Evolutionary conservation across 1,139 yeast genomes (phyloP), one percentile per base, ranked within the genome.

Genomic region (Geotrichum candidum): DNA sequence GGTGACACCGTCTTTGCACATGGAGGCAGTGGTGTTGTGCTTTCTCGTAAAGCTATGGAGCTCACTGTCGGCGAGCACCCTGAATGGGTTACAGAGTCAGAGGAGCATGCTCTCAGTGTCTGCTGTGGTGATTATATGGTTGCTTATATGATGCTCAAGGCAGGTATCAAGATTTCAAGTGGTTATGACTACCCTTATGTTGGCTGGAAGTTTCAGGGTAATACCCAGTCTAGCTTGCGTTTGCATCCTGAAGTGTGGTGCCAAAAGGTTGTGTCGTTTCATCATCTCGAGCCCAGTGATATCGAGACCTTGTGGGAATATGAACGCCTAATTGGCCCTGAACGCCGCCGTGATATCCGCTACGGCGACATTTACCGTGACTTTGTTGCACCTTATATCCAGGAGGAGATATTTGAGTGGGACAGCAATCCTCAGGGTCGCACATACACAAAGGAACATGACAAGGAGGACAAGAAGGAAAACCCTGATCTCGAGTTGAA

Each of bases 111-210:
- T 2, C 63, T 68, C 29, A 55, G 65, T 13, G 69, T 66, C 48
- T 72, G 75, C 65, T 73, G 76, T 61, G 79, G 78, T 5, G 79
- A 76, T 65, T 69, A 67, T 60, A 69, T 76, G 71, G 70, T 76
- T 2, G 76, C 76, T 29, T 60, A 58, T 53, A 66, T 66, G 69
- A 61, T 64, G 54, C 68, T 70, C 22, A 63, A 66, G 46, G 57
- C 50, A 10, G 38, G 46, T 25, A 57, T 61, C 27, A 58, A 54
- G 48, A 62, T 69, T 13, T 69, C 73, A 6, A 62, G 61, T 31
- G 61, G 61, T 52, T 64, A 64, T 41, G 65, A 68, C 23, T 72
- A 62, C 53, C 65, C 65, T n/a, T 62, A 68, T 38, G 61, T 56
- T 2, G 64, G 64, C 27, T 65, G 63, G 50, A 68, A 68, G 45